Evolutionary conservation across 192 early-diverging fungal species (phyloP).

Genomic region (Neocallimastix lanati): DNA sequence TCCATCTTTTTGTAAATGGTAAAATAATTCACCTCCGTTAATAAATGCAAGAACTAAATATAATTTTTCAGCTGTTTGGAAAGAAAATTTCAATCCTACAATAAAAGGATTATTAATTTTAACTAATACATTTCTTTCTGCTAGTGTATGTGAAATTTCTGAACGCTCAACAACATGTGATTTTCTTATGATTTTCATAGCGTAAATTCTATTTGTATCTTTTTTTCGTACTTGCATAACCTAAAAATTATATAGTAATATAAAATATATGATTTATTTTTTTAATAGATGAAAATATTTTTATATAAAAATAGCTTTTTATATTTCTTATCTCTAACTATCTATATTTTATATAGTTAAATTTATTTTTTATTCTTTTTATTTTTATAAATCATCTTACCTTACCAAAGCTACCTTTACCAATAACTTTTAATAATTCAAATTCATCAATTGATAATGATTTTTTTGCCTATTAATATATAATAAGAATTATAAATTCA

Average conservation of each 20-base stretch:
- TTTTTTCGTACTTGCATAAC: constrained; percentile 84
- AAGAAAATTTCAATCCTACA: constrained; percentile 25
- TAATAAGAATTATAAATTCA: too few species aligned
- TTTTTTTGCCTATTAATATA: background rate
- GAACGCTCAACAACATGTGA: constrained; percentile 80
- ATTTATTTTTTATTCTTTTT: too few species aligned
- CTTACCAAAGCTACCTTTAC: constrained; percentile 93
- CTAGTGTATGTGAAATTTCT: constrained; percentile 84
- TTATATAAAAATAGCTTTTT: too few species aligned
- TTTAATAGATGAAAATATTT: too few species aligned
- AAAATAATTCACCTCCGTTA: constrained; percentile 78
- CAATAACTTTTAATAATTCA: constrained; percentile 85
- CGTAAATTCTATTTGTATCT: constrained; percentile 84
- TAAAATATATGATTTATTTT: too few species aligned
- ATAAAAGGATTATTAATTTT: constrained; percentile 64
- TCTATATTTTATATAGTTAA: too few species aligned
- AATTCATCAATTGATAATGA: constrained; percentile 77
- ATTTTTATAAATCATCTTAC: background rate
- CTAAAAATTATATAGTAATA: too few species aligned
- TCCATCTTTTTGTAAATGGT: constrained; percentile 3
- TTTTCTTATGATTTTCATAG: constrained; percentile 91
- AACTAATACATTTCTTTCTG: constrained; percentile 77
- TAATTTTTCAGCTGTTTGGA: constrained; percentile 79
- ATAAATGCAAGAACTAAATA: constrained; percentile 90
- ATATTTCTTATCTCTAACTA: too few species aligned